A percentile compares a stretch with the other conserved stretches of the same genome.
Evolutionary conservation across 306 rosid genomes (phyloP).

Genomic region (Luffa aegyptiaca): DNA sequence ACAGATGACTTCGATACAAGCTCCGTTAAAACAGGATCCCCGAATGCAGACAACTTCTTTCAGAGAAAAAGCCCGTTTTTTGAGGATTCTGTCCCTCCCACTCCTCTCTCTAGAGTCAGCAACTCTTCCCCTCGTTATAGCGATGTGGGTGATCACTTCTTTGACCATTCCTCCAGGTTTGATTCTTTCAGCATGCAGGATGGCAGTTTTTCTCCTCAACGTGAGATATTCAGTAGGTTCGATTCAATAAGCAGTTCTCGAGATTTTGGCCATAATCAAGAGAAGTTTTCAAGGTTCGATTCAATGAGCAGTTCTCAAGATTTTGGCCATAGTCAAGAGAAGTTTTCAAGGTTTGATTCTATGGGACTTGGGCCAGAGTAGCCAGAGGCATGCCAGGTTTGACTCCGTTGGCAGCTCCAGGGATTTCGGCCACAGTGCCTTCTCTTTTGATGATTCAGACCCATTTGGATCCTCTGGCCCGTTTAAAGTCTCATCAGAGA

Average conservation of each 20-base stretch:
- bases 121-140: constrained; percentile 91
- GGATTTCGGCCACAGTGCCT: constrained; percentile 49
- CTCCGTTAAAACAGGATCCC: constrained; percentile 63
- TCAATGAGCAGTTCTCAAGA: constrained; percentile 9
- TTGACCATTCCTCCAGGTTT: constrained; percentile 61
- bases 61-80: constrained; percentile 69
- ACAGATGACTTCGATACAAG: constrained; percentile 46
- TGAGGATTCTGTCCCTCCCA: constrained; percentile 89
- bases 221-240: constrained; percentile 8
- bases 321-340: background rate
- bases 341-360: constrained; percentile 21
- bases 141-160: constrained; percentile 76
- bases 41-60: constrained; percentile 39
- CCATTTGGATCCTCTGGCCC: constrained; percentile 86
- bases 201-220: constrained; percentile 31
- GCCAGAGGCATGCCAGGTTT: constrained; percentile 28
- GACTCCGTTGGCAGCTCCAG: constrained; percentile 49
- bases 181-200: constrained; percentile 56
- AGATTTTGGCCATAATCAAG: no score
- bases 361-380: constrained; percentile 39
- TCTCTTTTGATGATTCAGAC: constrained; percentile 70
- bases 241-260: constrained; percentile 5
- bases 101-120: constrained; percentile 73
- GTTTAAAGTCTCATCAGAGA: constrained; percentile 69
- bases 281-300: no score